Evolutionary conservation across 352 stramenopile species (phyloP), one percentile per base, ranked within the genome.

Genomic region (Globisporangium cederbergense): DNA sequence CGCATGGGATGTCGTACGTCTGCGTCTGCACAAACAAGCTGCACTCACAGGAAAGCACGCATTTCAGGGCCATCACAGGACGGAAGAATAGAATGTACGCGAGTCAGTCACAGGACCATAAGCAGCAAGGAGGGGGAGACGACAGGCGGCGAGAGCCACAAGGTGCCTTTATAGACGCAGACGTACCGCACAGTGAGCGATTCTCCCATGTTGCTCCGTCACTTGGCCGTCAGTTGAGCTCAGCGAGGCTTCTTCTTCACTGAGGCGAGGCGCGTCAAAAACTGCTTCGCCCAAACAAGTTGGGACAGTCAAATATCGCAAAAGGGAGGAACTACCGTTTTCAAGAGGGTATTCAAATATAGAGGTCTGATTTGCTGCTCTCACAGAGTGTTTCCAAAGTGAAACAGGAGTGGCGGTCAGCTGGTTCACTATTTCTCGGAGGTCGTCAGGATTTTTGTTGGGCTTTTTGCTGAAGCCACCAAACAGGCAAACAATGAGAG

Each of bases 1-100:
- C 81, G 65, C 86, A 93, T 50, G 83, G 77, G 60, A 95, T 90
- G 60, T 95, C 83, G 71, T 92, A 91, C 70, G 83, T 91, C 75
- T 90, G 86, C 38, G 85, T 90, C 58, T 75, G 74, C 57, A 93
- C 82, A 67, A 91, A 90, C 16, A 94, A 66, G 40, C 83, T 92
- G 42, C 7, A 38, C 8, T 18, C 6, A 38, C 16, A 54, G 22
- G 20, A 13, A 47, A 38, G 46, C 16, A 56, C 40, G 7, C 38
- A 38, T 50, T 60, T 60, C 54, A 20, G 11, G 32, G 13, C 5
- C 50, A 28, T 28, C 25, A 28, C 25, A 28, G 25, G 25, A 28
- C 25, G 25, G 25, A 28, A 28, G 25, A 40, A 40, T 10, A n/a
- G 32, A 40, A n/a, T n/a, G 28, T n/a, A 56, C 13, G 50, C 34